These are phyloP conservation scores for Erodium trifolium DNA, from an alignment of 441 rosid genomes.

Conservation along the genomic window DNA sequence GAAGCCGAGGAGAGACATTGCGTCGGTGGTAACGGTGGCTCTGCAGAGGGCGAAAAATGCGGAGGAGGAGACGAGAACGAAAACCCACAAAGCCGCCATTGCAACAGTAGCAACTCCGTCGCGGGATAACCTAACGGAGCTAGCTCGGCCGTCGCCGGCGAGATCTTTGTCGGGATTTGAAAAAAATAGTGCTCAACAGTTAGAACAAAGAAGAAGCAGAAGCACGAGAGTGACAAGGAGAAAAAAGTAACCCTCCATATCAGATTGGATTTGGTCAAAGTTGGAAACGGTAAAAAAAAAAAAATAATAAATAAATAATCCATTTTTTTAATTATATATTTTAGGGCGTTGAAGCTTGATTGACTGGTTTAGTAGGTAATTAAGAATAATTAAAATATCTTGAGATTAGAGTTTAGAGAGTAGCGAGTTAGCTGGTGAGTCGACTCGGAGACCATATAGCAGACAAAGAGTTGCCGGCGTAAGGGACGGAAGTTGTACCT, in stretches of 20 bases:
- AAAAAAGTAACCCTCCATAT: background rate
- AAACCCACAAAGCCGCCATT: conserved; percentile 6
- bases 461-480: conserved; percentile 26
- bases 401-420: background rate
- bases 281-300: conserved; percentile 3
- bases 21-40: conserved; percentile 16
- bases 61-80: background rate
- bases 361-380: background rate
- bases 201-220: background rate
- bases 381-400: background rate
- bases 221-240: conserved; percentile 1
- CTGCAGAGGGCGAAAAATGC: background rate
- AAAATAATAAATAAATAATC: background rate
- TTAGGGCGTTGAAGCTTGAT: background rate
- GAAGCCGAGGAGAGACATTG: conserved; percentile 38
- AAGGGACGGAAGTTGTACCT: conserved; percentile 18
- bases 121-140: background rate
- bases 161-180: background rate
- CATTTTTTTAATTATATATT: background rate
- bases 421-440: background rate
- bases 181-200: background rate
- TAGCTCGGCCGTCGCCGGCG: background rate
- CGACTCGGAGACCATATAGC: background rate
- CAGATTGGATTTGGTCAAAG: conserved; percentile 1
- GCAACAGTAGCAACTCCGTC: background rate